These are phyloP conservation scores for Martiniozyma abietophila DNA, from an alignment of 805 yeast genomes.

Conservation along the genomic window DNA sequence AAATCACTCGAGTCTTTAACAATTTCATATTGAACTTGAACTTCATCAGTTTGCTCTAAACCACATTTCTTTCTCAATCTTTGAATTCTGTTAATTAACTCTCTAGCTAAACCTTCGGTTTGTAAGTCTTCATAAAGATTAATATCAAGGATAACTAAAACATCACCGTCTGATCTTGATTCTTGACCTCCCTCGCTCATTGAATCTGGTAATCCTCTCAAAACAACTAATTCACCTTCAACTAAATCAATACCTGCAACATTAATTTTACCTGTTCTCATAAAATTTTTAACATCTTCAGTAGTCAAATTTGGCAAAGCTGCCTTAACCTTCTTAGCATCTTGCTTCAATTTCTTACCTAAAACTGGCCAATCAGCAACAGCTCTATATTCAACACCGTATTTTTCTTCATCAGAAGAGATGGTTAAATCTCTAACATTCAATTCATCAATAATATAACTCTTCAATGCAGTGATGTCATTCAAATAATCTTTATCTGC, in stretches of 20 bases:
- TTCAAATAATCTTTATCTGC: slow-evolving; percentile 63
- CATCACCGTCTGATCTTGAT: slow-evolving; percentile 81
- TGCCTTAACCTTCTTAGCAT: slow-evolving; percentile 87
- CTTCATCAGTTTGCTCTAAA: slow-evolving; percentile 90
- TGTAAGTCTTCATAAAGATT: slow-evolving; percentile 79
- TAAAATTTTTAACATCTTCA: slow-evolving; percentile 69
- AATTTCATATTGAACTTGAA: slow-evolving; percentile 71
- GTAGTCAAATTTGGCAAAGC: slow-evolving; percentile 80
- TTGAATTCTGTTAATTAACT: slow-evolving; percentile 93
- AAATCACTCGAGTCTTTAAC: slow-evolving; percentile 62
- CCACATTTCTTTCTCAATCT: slow-evolving; percentile 95
- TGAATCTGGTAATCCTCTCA: slow-evolving; percentile 76
- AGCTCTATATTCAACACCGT: slow-evolving; percentile 86
- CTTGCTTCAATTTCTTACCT: slow-evolving; percentile 94
- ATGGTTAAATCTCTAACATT: slow-evolving; percentile 83
- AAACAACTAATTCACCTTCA: slow-evolving; percentile 80
- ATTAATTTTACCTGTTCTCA: slow-evolving; percentile 60
- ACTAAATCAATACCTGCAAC: slow-evolving; percentile 88
- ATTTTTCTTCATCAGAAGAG: slow-evolving; percentile 83
- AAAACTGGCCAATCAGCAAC: slow-evolving; percentile 99
- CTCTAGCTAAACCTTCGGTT: slow-evolving; percentile 94
- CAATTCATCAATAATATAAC: slow-evolving; percentile 81
- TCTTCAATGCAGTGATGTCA: slow-evolving; percentile 69
- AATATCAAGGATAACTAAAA: slow-evolving; percentile 81
- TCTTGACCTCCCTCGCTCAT: slow-evolving; percentile 65